Conservation (phyloP, 192 early-diverging fungal genomes). For the Powellomyces hirtus region DNA sequence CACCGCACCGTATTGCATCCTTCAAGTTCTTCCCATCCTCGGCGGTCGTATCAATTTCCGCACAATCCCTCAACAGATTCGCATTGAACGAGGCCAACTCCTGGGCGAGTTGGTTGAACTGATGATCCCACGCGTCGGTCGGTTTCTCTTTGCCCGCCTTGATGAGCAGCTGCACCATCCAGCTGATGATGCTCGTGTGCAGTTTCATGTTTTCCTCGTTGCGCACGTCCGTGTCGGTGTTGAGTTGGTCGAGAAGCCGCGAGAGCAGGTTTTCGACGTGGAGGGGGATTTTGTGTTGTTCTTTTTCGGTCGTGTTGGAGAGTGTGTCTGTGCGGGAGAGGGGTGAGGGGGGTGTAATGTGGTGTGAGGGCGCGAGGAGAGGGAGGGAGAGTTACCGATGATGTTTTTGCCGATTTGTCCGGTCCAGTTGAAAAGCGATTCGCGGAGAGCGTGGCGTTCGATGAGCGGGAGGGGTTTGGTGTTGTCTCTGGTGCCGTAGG, state of each 20-base stretch:
- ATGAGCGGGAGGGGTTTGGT: conserved; percentile 40
- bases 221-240: conserved; percentile 52
- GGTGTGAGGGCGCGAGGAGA: neutral
- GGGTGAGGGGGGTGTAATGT: neutral
- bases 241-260: conserved; percentile 53
- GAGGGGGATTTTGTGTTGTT: conserved; percentile 55
- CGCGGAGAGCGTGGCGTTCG: conserved; percentile 41
- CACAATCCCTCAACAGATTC: conserved; percentile 45
- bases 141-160: conserved; percentile 37
- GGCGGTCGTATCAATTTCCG: conserved; percentile 47
- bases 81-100: conserved; percentile 46
- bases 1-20: conserved; percentile 37
- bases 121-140: conserved; percentile 46
- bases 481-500: conserved; percentile 42
- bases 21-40: conserved; percentile 50
- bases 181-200: conserved; percentile 49
- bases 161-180: conserved; percentile 57
- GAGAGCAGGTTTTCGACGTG: conserved; percentile 52
- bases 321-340: conserved; percentile 31
- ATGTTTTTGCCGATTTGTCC: conserved; percentile 43
- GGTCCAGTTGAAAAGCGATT: conserved; percentile 44
- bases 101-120: conserved; percentile 41
- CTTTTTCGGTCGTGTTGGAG: conserved; percentile 52
- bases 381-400: conserved; percentile 30
- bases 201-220: conserved; percentile 62